These are phyloP conservation scores for Phytophthora agathidicida DNA, from an alignment of 352 stramenopile species.

Conservation along the genomic window DNA sequence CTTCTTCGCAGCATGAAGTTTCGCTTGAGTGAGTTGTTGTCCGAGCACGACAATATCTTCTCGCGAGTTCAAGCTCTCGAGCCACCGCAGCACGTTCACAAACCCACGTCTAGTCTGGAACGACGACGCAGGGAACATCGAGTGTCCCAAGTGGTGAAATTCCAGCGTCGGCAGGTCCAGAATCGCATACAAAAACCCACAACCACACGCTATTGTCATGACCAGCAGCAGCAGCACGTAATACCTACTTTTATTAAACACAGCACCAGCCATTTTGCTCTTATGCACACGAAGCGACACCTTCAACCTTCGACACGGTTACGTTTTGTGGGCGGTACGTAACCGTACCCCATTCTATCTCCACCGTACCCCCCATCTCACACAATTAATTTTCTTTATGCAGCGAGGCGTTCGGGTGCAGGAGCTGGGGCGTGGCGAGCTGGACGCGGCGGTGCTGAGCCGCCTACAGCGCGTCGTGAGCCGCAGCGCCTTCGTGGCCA, in stretches of 20 bases:
- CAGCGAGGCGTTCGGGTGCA: constrained; percentile 33
- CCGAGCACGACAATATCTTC: constrained; percentile 46
- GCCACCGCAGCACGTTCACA: constrained; percentile 55
- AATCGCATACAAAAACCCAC: constrained; percentile 35
- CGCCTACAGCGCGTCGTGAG: constrained; percentile 39
- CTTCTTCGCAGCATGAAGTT: neutral
- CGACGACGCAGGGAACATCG: constrained; percentile 24
- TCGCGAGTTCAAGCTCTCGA: constrained; percentile 50
- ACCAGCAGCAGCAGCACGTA: constrained; percentile 26
- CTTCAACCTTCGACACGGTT: constrained; percentile 2
- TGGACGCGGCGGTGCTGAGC: constrained; percentile 31
- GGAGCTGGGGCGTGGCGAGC: constrained; percentile 36
- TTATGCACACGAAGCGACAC: constrained; percentile 7
- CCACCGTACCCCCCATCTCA: no score
- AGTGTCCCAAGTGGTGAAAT: constrained; percentile 40
- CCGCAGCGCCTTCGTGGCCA: constrained; percentile 65
- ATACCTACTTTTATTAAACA: no score
- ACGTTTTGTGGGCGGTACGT: no score
- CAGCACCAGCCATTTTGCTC: no score
- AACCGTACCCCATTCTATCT: no score
- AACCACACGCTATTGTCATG: constrained; percentile 30
- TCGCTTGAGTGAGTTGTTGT: constrained; percentile 25
- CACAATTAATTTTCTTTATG: no score
- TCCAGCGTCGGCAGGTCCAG: constrained; percentile 36
- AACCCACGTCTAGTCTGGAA: constrained; percentile 55